Base-by-base conservation (phyloP, 441 rosid genomes). In the Erodium moschatum region DNA sequence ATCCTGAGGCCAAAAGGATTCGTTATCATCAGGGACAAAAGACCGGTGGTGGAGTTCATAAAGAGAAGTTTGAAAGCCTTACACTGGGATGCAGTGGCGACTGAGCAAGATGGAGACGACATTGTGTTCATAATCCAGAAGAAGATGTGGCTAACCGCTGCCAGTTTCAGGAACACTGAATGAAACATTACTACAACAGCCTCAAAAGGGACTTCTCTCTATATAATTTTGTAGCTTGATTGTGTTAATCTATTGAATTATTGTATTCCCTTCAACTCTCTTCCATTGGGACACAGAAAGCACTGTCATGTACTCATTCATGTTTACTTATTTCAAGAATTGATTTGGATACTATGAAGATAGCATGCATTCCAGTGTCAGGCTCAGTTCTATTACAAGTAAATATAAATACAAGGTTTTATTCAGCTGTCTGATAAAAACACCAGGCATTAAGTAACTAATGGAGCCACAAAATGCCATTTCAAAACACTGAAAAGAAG, bases 1-100 rank as follows among this genome's bases (percentile, higher is more conserved):
- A 85, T 95, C 50, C 89, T 95, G 65, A 85, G 99, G 79, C 99
- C 99, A 0, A 89, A 80, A 0, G 98, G 99, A 48, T 89, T 92
- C 68, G 15, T 86, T 54, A 85, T 95, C 79, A 72, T 95, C 73
- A 79, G 86, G 44, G 98, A 95, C 84, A 90, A 86, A 64, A 81
- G 76, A 77, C 66, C 85, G 0, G 82, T 84, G 67, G 79, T 90
- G 10, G 97, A 85, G 66, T 85, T 77, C 13, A 63, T 92, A 68
- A 90, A 84, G 87, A 90, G 83, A 82, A 86, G 87, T 72, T 9
- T 89, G 42, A 60, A 72, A 52, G 98, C 96, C 66, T 73, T 95
- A 77, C 97, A 86, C 73, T 95, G 98, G 99, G 97, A 92, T 70
- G 75, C 81, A 11, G 90, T 94, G 64, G 92, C 82, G 0, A 79